Evolutionary conservation across 306 rosid species (phyloP).

Genomic region (Malus fusca): DNA sequence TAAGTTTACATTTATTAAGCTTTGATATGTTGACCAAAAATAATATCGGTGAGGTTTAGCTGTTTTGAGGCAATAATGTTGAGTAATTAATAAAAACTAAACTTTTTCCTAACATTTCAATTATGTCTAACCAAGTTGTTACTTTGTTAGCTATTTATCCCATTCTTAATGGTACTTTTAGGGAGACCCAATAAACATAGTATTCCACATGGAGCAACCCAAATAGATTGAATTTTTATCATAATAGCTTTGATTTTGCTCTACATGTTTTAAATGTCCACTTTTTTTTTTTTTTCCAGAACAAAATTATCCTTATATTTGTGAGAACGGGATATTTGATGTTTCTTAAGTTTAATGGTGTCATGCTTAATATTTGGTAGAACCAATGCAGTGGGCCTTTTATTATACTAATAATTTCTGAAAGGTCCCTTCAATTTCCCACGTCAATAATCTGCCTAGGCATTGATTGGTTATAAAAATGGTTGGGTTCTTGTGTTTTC

Average conservation of each 20-base stretch:
- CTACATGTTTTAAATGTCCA: background rate
- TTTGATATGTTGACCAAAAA: background rate
- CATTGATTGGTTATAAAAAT: too few species aligned
- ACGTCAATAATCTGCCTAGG: too few species aligned
- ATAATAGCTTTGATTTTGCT: background rate
- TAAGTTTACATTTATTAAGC: background rate
- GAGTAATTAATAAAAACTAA: background rate
- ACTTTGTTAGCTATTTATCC: background rate
- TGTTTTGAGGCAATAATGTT: background rate
- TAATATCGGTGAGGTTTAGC: background rate
- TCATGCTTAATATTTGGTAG: background rate
- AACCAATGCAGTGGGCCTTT: background rate
- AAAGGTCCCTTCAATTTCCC: too few species aligned
- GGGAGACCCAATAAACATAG: background rate
- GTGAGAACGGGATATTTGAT: background rate
- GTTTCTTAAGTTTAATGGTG: background rate
- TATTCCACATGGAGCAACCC: background rate
- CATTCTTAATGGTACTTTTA: background rate
- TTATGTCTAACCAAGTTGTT: background rate
- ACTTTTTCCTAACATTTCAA: background rate
- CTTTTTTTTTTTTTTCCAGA: background rate
- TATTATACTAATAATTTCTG: background rate
- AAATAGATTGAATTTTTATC: background rate
- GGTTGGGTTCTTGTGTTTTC: too few species aligned
- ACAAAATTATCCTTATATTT: background rate